Base-by-base conservation (phyloP, 2,329 filamentous ascomycete species). In the Scedosporium aurantiacum region DNA sequence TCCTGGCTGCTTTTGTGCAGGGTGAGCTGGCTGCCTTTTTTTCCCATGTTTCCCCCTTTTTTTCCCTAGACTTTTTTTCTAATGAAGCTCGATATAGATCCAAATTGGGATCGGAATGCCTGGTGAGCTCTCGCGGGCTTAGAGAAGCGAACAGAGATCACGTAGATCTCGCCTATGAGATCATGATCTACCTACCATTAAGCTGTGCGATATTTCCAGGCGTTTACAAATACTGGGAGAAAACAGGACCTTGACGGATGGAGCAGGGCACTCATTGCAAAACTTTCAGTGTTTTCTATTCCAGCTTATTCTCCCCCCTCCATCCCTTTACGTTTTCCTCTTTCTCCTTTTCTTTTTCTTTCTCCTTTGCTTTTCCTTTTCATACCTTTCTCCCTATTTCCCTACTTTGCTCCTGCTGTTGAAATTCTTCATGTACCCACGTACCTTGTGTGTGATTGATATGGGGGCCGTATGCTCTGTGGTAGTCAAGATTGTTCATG, bases 1-100 rank as follows among this genome's bases (percentile, higher is more conserved):
- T 99, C 63, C 76, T 99, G 69, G 93, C 92, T 12, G 90, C 90
- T 32, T 99, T 97, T 79, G 92, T 99, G 70, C 94, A 99, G 78
- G 94, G 92, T 96, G 71, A 66, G 73, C 68, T 57, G 14, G 58
- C 55, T 18, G 2, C 32, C 23, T 54, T 43, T 45, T 62, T 62
- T 45, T 55, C 60, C 32, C 45, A 43, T 54, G 27, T 21, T 57
- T 60, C 21, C 55, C 41, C n/a, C 32, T 52, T 10, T 18, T 18
- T 52, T 21, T 37, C 40, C 37, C 32, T 7, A 16, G 4, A 4
- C 21, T 37, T 27, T 32, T 43, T 14, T 37, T 23, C 27, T 57
- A 57, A 37, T 8, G 4, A n/a, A 27, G 14, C 18, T 40, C 7
- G 1, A 4, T 6, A 12, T 58, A 90, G 87, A 91, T 74, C 88